A percentile compares a stretch with the other conserved stretches of the same genome.
Evolutionary conservation across 1,139 yeast species (phyloP).

Genomic region (Geotrichum bryndzae): DNA sequence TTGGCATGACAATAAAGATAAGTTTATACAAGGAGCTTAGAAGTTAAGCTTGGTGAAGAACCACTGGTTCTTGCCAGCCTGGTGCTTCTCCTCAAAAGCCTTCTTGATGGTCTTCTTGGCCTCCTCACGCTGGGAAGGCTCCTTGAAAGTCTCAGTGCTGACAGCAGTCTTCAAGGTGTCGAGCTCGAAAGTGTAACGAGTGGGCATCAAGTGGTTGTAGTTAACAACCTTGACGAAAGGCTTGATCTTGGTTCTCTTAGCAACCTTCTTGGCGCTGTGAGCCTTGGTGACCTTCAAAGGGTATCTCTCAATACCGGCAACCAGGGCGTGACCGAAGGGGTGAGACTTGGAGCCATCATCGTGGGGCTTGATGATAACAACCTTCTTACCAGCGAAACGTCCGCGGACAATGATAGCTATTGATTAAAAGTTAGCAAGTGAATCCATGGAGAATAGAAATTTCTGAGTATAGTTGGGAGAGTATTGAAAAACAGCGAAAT

Average conservation of each 20-base stretch:
- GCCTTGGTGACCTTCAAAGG: conserved; percentile 96
- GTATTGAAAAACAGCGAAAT: neutral
- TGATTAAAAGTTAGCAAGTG: neutral
- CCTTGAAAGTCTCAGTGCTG: conserved; percentile 89
- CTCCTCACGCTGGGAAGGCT: conserved; percentile 98
- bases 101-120: conserved; percentile 99
- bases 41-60: conserved; percentile 98
- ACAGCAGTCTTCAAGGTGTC: conserved; percentile 91
- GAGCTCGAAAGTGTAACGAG: conserved; percentile 98
- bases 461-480: neutral
- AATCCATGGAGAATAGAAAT: neutral
- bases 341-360: conserved; percentile 99
- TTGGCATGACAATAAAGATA: conserved; percentile 17
- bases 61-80: conserved; percentile 99
- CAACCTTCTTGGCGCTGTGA: conserved; percentile 93
- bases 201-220: conserved; percentile 99
- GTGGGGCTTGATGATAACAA: conserved; percentile 96
- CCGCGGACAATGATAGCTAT: conserved; percentile 99
- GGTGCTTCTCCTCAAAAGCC: conserved; percentile 99
- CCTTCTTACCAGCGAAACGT: conserved; percentile 99
- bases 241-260: conserved; percentile 97
- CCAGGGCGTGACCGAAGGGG: conserved; percentile 99
- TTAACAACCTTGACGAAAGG: conserved; percentile 98
- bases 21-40: conserved; percentile 42
- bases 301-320: conserved; percentile 98